phyloP scores from a whole-genome alignment of 768 basidiomycete species.

The Hypholoma sublateritium region DNA sequence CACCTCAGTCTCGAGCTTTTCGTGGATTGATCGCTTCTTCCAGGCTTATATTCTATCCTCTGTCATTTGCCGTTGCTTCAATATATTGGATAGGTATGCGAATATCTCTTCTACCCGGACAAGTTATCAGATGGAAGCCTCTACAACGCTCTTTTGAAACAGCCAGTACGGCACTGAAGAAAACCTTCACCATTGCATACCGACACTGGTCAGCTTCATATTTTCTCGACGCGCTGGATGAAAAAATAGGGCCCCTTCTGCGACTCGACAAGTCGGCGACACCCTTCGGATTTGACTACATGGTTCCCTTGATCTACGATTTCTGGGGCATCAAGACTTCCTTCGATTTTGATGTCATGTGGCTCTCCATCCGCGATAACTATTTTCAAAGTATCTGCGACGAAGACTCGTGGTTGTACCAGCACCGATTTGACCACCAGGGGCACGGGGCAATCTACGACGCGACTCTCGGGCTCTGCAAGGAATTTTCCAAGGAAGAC shows the following conservation, averaged over 20 bases:
- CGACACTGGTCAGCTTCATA: too few relatives aligned
- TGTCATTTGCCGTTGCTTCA: neutral
- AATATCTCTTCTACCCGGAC: neutral
- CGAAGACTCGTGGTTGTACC: constrained; percentile 1
- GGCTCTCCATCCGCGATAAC: constrained; percentile 5
- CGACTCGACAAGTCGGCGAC: neutral
- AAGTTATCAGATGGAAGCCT: neutral
- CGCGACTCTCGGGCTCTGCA: neutral
- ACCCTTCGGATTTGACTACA: constrained; percentile 3
- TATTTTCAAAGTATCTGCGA: constrained; percentile 3
- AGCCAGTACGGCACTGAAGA: too few relatives aligned
- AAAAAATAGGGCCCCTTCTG: neutral
- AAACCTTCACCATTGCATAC: too few relatives aligned
- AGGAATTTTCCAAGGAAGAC: constrained; percentile 1
- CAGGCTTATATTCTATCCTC: neutral
- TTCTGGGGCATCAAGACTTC: constrained; percentile 2
- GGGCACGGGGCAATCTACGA: constrained; percentile 3
- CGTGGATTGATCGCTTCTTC: constrained; percentile 4
- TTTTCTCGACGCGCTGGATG: neutral
- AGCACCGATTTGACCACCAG: neutral
- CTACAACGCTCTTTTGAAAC: neutral
- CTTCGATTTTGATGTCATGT: constrained; percentile 3
- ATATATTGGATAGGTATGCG: neutral
- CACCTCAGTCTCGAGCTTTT: constrained; percentile 16
- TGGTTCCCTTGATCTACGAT: neutral